Base-by-base conservation (phyloP, 192 early-diverging fungal species). In the Podochytrium sp. region DNA sequence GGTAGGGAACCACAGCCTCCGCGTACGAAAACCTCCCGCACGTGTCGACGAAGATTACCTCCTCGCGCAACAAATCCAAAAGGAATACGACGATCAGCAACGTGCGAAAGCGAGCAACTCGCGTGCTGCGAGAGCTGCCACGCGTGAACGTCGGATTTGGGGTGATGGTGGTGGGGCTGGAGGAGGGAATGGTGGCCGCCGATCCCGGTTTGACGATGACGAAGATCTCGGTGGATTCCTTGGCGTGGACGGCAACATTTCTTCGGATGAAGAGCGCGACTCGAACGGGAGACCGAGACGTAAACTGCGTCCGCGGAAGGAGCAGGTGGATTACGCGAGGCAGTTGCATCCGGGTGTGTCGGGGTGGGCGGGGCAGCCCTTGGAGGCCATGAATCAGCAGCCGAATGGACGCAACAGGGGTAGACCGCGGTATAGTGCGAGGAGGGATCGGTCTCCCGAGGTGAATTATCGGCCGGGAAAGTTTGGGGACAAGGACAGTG, bases 281-380 rank as follows among this genome's bases (percentile, higher is more conserved):
- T 69, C 66, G 2, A 51, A 1, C 12, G 51, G 66, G 7, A 10
- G 50, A 33, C 63, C 40, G 1, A 34, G 51, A 20, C 7, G 59
- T 18, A 37, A 32, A 20, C 39, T 74, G 34, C 7, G 72, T 3
- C 61, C 72, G 10, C 59, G 61, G n/a, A 53, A 53, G 25, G 34
- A 62, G 35, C 6, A 53, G n/a, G 52, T 74, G 25, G 62, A 74
- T 53, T 74, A 74, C 35, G 49, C 58, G 20, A 12, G 72, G 42
- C 72, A 74, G 30, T 16, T 74, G 59, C 59, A 62, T 33, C 72
- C 72, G 3, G 72, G 72, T 30, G 3, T 23, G 55, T n/a, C 39
- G 1, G 72, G 72, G 16, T 74, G 72, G 72, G 42, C 6, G 30
- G 72, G 72, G 16, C 42, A 64, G 25, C 59, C 61, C 18, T 18